Conservation (phyloP, 192 early-diverging fungal genomes). For the Coemansia sp. region DNA sequence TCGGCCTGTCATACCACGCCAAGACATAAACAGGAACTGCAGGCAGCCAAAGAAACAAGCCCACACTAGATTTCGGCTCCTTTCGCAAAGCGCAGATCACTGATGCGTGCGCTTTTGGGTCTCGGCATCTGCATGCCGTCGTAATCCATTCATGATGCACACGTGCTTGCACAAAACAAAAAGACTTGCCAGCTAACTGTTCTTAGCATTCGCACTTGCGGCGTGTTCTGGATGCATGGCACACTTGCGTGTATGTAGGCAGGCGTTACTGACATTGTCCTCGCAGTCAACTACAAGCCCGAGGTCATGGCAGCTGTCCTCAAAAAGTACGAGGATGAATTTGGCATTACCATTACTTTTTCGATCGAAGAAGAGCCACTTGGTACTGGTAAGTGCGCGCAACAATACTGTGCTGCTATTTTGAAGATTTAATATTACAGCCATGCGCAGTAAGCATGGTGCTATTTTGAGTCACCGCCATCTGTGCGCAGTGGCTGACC, state of each 20-base stretch:
- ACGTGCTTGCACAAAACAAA: not conserved
- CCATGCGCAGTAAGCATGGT: not conserved
- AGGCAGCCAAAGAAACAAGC: too few species aligned
- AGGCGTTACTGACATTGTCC: slow-evolving; percentile 95
- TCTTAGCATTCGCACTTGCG: not conserved
- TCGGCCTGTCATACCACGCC: not conserved
- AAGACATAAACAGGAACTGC: not conserved
- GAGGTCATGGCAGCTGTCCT: slow-evolving; percentile 95
- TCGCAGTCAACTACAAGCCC: slow-evolving; percentile 99
- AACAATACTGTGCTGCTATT: slow-evolving; percentile 26
- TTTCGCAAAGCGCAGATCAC: not conserved
- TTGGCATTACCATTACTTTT: slow-evolving; percentile 91
- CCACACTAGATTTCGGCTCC: not conserved
- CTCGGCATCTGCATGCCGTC: not conserved
- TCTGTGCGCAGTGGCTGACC: not conserved
- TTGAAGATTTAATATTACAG: not conserved
- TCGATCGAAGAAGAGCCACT: slow-evolving; percentile 96
- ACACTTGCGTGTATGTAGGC: slow-evolving; percentile 60
- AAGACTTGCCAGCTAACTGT: not conserved
- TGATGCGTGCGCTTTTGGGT: not conserved
- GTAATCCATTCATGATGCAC: not conserved
- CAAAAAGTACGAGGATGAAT: slow-evolving; percentile 90
- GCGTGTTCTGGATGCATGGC: not conserved
- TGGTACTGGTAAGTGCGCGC: slow-evolving; percentile 65
- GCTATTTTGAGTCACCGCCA: slow-evolving; percentile 3